Conservation (phyloP, 176 grass and related monocot species). For the Carex myosuroides region DNA sequence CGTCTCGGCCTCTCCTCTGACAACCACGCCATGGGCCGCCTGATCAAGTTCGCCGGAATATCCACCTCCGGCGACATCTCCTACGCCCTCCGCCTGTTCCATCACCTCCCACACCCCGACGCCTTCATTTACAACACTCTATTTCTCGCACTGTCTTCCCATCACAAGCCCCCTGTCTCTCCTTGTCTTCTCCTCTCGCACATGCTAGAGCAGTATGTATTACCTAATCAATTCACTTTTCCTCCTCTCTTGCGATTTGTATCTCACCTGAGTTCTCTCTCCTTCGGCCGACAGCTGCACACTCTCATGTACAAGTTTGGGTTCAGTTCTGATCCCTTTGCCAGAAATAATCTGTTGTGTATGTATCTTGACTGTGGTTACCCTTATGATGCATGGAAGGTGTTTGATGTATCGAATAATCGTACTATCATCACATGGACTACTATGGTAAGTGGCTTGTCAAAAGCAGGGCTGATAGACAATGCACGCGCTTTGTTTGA, state of each 20-base stretch:
- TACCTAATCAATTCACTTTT: constrained; percentile 49
- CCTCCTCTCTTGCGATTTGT: constrained; percentile 42
- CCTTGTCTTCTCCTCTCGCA: neutral
- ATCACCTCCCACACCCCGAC: constrained; percentile 50
- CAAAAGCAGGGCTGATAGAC: constrained; percentile 42
- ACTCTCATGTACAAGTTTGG: constrained; percentile 63
- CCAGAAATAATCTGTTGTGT: constrained; percentile 55
- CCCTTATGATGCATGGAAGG: constrained; percentile 30
- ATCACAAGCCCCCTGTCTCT: constrained; percentile 12
- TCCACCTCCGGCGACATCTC: constrained; percentile 32
- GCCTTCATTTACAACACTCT: constrained; percentile 62
- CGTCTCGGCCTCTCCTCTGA: constrained; percentile 47
- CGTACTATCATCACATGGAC: constrained; percentile 65
- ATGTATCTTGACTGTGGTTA: constrained; percentile 47
- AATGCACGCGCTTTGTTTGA: constrained; percentile 65
- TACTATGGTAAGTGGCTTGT: constrained; percentile 63
- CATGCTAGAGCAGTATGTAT: constrained; percentile 7
- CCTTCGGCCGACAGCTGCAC: constrained; percentile 51
- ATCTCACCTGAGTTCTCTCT: constrained; percentile 3
- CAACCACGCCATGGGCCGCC: constrained; percentile 33
- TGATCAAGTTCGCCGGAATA: constrained; percentile 52
- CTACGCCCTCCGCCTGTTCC: constrained; percentile 50
- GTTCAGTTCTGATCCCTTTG: constrained; percentile 42
- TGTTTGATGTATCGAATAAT: constrained; percentile 13
- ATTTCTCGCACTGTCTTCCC: constrained; percentile 38